Percentiles rank a stretch among this genome's conserved stretches.
Evolutionary conservation across 1,284 basidiomycete species (phyloP).

Genomic region (Naganishia liquefaciens): DNA sequence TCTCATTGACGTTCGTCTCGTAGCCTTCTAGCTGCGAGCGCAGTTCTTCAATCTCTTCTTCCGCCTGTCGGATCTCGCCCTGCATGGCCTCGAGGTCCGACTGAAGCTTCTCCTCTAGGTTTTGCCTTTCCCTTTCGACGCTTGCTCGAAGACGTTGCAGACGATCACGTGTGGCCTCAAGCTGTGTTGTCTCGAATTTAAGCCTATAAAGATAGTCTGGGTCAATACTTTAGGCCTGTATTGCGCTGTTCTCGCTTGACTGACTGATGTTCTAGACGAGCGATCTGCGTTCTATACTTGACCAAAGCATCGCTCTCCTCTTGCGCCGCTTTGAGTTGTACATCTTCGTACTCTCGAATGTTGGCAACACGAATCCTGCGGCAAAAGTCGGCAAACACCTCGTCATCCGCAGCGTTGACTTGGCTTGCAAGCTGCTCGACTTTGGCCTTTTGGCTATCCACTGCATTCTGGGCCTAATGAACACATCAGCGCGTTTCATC

Average conservation of each 20-base stretch:
- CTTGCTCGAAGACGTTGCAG: conserved; percentile 62
- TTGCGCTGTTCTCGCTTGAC: conserved; percentile 44
- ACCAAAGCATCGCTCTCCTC: conserved; percentile 82
- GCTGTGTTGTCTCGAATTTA: conserved; percentile 74
- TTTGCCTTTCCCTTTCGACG: conserved; percentile 62
- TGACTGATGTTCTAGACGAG: conserved; percentile 82
- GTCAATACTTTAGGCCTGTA: not conserved
- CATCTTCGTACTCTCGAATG: conserved; percentile 93
- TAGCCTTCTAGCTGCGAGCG: conserved; percentile 59
- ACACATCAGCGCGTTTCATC: not conserved
- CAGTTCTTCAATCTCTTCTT: conserved; percentile 61
- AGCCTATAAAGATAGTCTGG: conserved; percentile 57
- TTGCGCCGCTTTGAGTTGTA: conserved; percentile 82
- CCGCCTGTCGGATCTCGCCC: conserved; percentile 65
- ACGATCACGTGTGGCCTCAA: conserved; percentile 66
- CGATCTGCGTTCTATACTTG: conserved; percentile 82
- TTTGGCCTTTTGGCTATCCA: conserved; percentile 60
- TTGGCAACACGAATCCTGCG: conserved; percentile 72
- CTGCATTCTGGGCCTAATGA: conserved; percentile 51
- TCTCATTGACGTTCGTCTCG: conserved; percentile 61
- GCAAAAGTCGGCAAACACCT: conserved; percentile 79
- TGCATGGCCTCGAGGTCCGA: conserved; percentile 64
- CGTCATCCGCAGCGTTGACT: conserved; percentile 77
- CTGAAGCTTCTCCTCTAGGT: conserved; percentile 61
- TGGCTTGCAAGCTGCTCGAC: conserved; percentile 60